Percentiles rank a stretch among this genome's conserved stretches.
These are phyloP conservation scores for Nemania sp. DNA, from an alignment of 2,329 filamentous ascomycete species.

Conservation along the genomic window DNA sequence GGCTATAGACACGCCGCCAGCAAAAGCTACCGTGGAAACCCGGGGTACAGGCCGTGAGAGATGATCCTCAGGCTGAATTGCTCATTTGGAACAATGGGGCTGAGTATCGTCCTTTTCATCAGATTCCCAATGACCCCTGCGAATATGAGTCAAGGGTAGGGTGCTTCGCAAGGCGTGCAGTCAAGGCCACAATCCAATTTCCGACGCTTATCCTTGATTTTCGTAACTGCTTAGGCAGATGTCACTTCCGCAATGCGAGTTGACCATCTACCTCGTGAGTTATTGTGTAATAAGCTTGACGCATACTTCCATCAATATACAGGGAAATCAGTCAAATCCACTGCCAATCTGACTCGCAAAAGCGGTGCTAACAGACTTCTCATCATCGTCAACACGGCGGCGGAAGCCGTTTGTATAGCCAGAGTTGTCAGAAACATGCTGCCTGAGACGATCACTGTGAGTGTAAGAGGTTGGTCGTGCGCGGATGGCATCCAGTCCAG, in stretches of 20 bases:
- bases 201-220: constrained; percentile 16
- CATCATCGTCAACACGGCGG: constrained; percentile 83
- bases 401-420: constrained; percentile 72
- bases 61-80: constrained; percentile 7
- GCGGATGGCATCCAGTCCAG: constrained; percentile 76
- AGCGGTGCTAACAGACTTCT: constrained; percentile 92
- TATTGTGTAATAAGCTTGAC: constrained; percentile 17
- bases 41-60: neutral
- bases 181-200: constrained; percentile 20
- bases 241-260: constrained; percentile 17
- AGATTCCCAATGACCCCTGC: constrained; percentile 8
- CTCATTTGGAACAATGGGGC: constrained; percentile 4
- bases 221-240: constrained; percentile 18
- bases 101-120: constrained; percentile 1
- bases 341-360: constrained; percentile 92
- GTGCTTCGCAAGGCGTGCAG: constrained; percentile 20
- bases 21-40: constrained; percentile 4
- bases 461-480: constrained; percentile 67
- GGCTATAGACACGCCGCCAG: constrained; percentile 4
- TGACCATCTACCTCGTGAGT: constrained; percentile 16
- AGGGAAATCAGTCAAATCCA: constrained; percentile 42
- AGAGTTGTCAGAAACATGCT: constrained; percentile 83
- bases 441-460: constrained; percentile 88
- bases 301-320: constrained; percentile 13
- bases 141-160: constrained; percentile 7